These are phyloP conservation scores for Penicillium ochrochloron DNA, from an alignment of 495 filamentous ascomycete genomes.

Conservation along the genomic window DNA sequence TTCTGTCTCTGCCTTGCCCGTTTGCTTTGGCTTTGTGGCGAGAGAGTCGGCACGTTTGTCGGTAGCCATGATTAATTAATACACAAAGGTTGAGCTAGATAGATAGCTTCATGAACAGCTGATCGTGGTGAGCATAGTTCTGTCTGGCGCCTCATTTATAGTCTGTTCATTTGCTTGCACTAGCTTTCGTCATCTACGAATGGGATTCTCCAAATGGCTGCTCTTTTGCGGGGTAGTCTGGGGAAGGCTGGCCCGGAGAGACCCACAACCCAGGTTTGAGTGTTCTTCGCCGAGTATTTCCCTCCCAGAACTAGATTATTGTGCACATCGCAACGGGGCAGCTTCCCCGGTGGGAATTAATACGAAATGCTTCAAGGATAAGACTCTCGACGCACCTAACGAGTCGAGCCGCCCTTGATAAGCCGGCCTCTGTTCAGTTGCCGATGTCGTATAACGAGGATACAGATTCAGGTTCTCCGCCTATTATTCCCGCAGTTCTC, in stretches of 20 bases:
- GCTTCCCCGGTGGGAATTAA: not conserved
- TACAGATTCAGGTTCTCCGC: not conserved
- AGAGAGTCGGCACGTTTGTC: not conserved
- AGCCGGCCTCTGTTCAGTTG: not conserved
- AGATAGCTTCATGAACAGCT: not conserved
- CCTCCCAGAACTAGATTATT: not conserved
- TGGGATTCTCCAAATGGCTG: not conserved
- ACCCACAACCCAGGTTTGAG: constrained; percentile 4
- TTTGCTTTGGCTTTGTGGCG: not conserved
- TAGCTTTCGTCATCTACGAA: not conserved
- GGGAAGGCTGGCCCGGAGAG: constrained; percentile 3
- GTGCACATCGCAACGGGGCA: not conserved
- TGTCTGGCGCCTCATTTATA: not conserved
- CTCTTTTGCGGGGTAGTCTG: constrained; percentile 9
- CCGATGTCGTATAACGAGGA: not conserved
- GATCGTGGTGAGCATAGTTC: not conserved
- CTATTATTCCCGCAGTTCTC: not conserved
- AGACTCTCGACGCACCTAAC: constrained; percentile 8
- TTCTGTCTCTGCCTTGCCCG: not conserved
- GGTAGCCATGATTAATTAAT: constrained; percentile 4
- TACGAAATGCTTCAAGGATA: not conserved
- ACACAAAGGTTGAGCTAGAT: not conserved
- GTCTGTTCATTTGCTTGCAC: not conserved
- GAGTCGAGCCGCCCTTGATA: not conserved
- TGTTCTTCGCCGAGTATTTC: constrained; percentile 1